Evolutionary conservation across 2,329 filamentous ascomycete genomes (phyloP), one percentile per base, ranked within the genome.

Genomic region (Fusarium newnesense): DNA sequence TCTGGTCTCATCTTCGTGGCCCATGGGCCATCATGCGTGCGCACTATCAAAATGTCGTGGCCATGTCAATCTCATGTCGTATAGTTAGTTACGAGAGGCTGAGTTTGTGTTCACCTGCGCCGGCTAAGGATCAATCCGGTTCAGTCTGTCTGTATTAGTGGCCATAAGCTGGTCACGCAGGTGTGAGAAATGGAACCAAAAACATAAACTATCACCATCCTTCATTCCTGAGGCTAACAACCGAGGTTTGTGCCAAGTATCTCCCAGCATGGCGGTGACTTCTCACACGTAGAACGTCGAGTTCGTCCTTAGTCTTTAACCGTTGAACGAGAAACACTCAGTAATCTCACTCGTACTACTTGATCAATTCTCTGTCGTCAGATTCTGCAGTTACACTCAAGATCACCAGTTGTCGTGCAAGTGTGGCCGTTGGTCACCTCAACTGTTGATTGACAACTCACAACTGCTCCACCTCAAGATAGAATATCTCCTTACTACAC

Each of bases 1-100:
- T 63, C 63, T 58, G 34, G 64, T 69, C 67, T 69, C 59, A 69
- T 69, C 44, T 60, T 28, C 37, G 57, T 67, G 58, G 39, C n/a
- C 64, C 13, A 44, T 60, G 26, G 26, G 18, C 19, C 30, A 44
- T 64, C 58, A 42, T 37, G 43, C 57, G 47, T 47, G 30, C 47
- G 30, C 28, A 58, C 59, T 64, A 53, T 69, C 40, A 60, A 64
- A 69, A 64, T 43, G 65, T 30, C 52, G 52, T 69, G 44, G 67
- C 65, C 66, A 46, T 46, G 65, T 52, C 59, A 52, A 69, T 69
- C 52, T 24, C 24, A 24, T 34, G 63, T 43, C 36, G 42, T 69
- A 8, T 43, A 30, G 36, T 69, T 69, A 39, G 46, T 39, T 37
- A 67, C 37, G 59, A 69, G 65, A 46, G 67, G 65, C 44, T 53